Evolutionary conservation across 805 yeast genomes (phyloP), one percentile per base, ranked within the genome.

Genomic region (Yamadazyma nakazawae): DNA sequence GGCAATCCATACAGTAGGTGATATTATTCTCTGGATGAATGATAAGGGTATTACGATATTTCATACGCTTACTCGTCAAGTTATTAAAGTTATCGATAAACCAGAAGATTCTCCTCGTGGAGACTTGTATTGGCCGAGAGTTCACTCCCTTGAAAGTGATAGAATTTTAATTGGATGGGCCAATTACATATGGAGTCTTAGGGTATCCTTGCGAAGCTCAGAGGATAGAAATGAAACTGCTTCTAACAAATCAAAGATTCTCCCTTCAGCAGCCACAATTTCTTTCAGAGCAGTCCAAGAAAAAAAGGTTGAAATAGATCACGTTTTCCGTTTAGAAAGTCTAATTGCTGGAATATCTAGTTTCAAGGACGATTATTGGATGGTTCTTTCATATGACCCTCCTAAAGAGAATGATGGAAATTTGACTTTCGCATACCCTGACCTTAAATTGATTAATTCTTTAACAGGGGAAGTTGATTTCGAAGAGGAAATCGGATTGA

Each of bases 141-240:
- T 87, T 2, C 80, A 80, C 47, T 74, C 75, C 45, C 81, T 84
- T 0, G 95, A 84, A 55, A 66, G 75, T 2, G 85, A 84, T 58
- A 63, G 87, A 50, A 68, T 89, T 10, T 63, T 87, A 1, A 75
- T 94, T 21, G 96, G 91, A 0, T 94, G 98, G 98, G 86, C 81
- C 2, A 75, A 80, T 50, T 78, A 82, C 52, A 71, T 92, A 2
- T 91, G 96, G 95, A 68, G 76, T 17, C 65, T 89, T 32, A 73
- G 81, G 49, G 64, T 81, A 8, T 70, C 76, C 5, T 47, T 64
- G 12, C 46, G 53, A 25, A 36, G 55, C 7, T 37, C 45, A 2
- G 54, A 46, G 0, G 48, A 53, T 47, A 51, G 34, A 25, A 55
- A 50, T 18, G 42, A 40, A 7, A 53, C 57, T 8, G 48, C 61